Percentiles rank a stretch among this genome's conserved stretches.
Evolutionary conservation across 345 rosid species (phyloP).

Genomic region (Excoecaria agallocha): DNA sequence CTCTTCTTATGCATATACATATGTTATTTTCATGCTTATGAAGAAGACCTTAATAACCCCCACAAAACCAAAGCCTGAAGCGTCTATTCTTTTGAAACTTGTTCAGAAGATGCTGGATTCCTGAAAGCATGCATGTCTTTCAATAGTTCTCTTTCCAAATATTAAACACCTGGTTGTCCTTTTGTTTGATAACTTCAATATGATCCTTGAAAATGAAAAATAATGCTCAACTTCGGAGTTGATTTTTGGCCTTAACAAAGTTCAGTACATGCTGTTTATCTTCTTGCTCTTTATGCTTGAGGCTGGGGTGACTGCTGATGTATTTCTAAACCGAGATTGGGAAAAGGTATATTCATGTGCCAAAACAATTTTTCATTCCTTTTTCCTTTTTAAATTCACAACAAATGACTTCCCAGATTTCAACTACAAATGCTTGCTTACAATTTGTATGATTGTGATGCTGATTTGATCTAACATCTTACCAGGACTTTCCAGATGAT

Average conservation of each 20-base stretch:
- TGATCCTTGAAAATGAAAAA: background rate
- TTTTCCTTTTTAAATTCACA: background rate
- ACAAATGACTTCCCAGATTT: background rate
- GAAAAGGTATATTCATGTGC: slow-evolving; percentile 51
- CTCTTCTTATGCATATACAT: background rate
- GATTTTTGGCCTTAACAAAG: slow-evolving; percentile 28
- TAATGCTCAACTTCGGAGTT: background rate
- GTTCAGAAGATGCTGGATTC: too few relatives aligned
- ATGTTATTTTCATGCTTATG: background rate
- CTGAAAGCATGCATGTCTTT: too few relatives aligned
- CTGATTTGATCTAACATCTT: slow-evolving; percentile 18
- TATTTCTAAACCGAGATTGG: slow-evolving; percentile 75
- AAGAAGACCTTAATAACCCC: background rate
- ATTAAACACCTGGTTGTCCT: too few relatives aligned
- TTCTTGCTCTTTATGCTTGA: slow-evolving; percentile 66
- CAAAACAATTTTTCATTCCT: background rate
- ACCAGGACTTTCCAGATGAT: slow-evolving; percentile 85
- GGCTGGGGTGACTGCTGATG: slow-evolving; percentile 71
- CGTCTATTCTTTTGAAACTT: too few relatives aligned
- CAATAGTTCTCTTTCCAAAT: too few relatives aligned
- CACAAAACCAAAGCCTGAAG: background rate
- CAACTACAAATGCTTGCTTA: background rate
- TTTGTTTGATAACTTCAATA: background rate
- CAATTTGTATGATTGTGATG: background rate
- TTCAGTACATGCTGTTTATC: slow-evolving; percentile 75